A percentile compares a stretch with the other conserved stretches of the same genome.
phyloP scores from a whole-genome alignment of 192 early-diverging fungal genomes.

The Podila epigama region DNA sequence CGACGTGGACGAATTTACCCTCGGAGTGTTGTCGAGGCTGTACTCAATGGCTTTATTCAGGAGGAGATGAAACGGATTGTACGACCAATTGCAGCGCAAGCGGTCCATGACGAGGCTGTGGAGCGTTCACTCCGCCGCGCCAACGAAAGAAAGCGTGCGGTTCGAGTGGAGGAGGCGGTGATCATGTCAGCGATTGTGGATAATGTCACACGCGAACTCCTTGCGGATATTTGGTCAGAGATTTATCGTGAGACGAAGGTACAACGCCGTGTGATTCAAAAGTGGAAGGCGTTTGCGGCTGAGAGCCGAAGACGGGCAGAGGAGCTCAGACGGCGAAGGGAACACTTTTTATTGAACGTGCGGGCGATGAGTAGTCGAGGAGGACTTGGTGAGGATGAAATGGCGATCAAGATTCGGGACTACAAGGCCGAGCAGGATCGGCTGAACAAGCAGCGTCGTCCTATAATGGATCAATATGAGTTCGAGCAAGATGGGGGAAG shows the following conservation, averaged over 20 bases:
- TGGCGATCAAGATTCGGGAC: slow-evolving; percentile 18
- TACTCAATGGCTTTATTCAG: slow-evolving; percentile 11
- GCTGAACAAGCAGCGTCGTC: not conserved
- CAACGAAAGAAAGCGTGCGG: slow-evolving; percentile 3
- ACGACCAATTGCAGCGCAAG: slow-evolving; percentile 17
- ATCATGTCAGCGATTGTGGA: slow-evolving; percentile 4
- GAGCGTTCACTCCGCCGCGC: slow-evolving; percentile 27
- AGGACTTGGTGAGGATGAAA: slow-evolving; percentile 6
- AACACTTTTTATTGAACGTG: slow-evolving; percentile 28
- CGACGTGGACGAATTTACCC: slow-evolving; percentile 27
- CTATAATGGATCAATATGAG: not conserved
- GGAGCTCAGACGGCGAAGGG: slow-evolving; percentile 22
- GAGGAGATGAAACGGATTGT: slow-evolving; percentile 13
- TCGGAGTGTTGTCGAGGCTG: slow-evolving; percentile 16
- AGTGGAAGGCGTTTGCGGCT: slow-evolving; percentile 13
- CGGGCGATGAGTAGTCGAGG: slow-evolving; percentile 36
- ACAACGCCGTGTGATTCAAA: slow-evolving; percentile 1
- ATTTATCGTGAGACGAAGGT: slow-evolving; percentile 21
- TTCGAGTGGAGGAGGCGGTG: not conserved
- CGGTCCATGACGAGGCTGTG: slow-evolving; percentile 8
- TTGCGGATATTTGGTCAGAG: slow-evolving; percentile 11
- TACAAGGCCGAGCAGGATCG: slow-evolving; percentile 18
- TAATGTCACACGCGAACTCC: not conserved
- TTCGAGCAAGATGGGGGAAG: not conserved
- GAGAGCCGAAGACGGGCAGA: slow-evolving; percentile 17